These are phyloP conservation scores for Erythrobasidium hasegawianum DNA, from an alignment of 1,284 basidiomycete species.

Conservation along the genomic window DNA sequence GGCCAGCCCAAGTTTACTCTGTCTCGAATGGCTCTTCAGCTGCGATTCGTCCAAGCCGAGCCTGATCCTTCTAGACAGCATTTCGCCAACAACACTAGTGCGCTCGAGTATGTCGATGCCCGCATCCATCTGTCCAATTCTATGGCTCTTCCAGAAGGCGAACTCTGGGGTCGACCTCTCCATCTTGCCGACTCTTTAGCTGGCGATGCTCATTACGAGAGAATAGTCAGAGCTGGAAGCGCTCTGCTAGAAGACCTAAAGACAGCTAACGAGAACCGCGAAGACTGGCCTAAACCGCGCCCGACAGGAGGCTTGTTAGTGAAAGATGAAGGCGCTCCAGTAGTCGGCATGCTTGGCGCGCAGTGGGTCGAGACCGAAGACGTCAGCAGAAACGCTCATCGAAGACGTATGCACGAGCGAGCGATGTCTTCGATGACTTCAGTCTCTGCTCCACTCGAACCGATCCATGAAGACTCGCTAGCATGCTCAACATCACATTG, in stretches of 20 bases:
- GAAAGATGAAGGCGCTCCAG: constrained; percentile 17
- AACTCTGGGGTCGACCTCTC: constrained; percentile 17
- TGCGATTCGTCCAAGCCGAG: constrained; percentile 22
- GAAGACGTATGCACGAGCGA: not conserved
- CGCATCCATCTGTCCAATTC: constrained; percentile 19
- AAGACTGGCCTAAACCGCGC: constrained; percentile 23
- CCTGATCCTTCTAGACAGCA: constrained; percentile 6
- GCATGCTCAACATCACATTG: constrained; percentile 16
- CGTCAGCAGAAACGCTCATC: not conserved
- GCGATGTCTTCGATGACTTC: constrained; percentile 5
- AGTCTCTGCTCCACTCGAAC: constrained; percentile 9
- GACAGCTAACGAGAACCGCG: constrained; percentile 27
- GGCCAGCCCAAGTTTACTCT: constrained; percentile 27
- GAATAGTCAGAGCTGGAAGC: constrained; percentile 25
- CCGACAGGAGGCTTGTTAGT: constrained; percentile 33
- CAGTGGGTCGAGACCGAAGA: constrained; percentile 13
- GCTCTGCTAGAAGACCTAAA: constrained; percentile 22
- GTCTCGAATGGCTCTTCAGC: constrained; percentile 15
- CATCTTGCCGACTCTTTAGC: constrained; percentile 24
- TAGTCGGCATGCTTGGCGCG: constrained; percentile 25
- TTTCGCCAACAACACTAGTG: constrained; percentile 6
- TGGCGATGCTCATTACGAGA: constrained; percentile 29
- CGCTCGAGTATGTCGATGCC: constrained; percentile 29
- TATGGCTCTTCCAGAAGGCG: constrained; percentile 15
- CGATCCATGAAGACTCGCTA: not conserved